Evolutionary conservation across 345 rosid genomes (phyloP).

Genomic region (Cardamine chenopodiifolia): DNA sequence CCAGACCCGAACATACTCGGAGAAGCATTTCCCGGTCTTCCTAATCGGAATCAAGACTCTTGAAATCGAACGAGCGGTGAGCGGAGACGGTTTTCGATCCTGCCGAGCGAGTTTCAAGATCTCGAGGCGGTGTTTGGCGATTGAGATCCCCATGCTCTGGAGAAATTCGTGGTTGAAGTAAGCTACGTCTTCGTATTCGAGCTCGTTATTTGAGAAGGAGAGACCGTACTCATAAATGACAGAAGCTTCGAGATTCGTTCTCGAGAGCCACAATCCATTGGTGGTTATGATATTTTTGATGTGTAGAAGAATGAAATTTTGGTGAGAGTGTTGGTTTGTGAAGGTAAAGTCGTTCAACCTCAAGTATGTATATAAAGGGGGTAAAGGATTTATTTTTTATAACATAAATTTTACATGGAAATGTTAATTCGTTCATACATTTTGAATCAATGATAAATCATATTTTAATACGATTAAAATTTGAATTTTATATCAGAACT

Average conservation of each 20-base stretch:
- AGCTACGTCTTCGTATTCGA: conserved; percentile 71
- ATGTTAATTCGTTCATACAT: too few species aligned
- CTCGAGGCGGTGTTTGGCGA: conserved; percentile 95
- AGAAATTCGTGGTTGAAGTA: conserved; percentile 95
- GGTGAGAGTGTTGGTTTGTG: too few species aligned
- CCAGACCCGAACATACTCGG: conserved; percentile 55
- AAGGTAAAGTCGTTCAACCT: background rate
- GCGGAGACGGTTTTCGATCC: conserved; percentile 41
- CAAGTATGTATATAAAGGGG: background rate
- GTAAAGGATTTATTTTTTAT: too few species aligned
- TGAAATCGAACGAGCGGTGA: conserved; percentile 45
- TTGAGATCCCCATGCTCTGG: conserved; percentile 93
- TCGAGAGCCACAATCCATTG: conserved; percentile 97
- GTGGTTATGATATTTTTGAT: background rate
- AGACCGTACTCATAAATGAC: conserved; percentile 85
- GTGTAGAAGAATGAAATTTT: background rate
- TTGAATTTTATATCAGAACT: too few species aligned
- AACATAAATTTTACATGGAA: too few species aligned
- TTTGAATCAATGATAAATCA: too few species aligned
- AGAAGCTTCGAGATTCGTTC: conserved; percentile 68
- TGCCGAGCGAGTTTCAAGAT: conserved; percentile 80
- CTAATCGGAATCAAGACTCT: conserved; percentile 61
- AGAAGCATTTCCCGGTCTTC: conserved; percentile 58
- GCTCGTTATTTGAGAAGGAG: conserved; percentile 81
- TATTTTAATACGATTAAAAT: too few species aligned